Conservation (phyloP, 225 moss, liverwort and hornwort species). For the Lunularia cruciata region DNA sequence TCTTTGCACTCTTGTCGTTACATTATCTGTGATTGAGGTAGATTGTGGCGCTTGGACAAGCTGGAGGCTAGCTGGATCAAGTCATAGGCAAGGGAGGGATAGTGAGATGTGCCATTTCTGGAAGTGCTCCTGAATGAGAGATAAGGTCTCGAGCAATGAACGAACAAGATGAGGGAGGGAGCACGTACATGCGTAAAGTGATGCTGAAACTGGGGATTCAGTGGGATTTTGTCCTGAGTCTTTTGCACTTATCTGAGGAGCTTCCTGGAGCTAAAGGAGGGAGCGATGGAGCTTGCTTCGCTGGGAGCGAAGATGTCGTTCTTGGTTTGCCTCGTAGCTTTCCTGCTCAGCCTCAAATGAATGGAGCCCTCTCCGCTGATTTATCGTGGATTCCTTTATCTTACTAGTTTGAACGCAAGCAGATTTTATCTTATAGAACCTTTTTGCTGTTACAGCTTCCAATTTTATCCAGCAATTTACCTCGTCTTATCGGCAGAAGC, state of each 20-base stretch:
- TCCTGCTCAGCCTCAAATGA: constrained; percentile 42
- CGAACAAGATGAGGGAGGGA: constrained; percentile 4
- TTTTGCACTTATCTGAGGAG: constrained; percentile 87
- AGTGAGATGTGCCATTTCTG: not conserved
- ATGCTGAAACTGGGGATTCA: constrained; percentile 27
- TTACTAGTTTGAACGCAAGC: not conserved
- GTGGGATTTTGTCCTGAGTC: constrained; percentile 87
- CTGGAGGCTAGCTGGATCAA: constrained; percentile 16
- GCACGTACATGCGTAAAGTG: constrained; percentile 25
- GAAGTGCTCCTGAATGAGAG: constrained; percentile 17
- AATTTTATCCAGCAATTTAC: constrained; percentile 10
- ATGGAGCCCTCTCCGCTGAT: constrained; percentile 32
- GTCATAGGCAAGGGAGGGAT: constrained; percentile 15
- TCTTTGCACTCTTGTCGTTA: constrained; percentile 20
- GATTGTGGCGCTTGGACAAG: constrained; percentile 13
- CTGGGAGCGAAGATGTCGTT: constrained; percentile 70
- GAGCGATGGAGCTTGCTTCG: constrained; percentile 95
- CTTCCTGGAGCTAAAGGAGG: constrained; percentile 90
- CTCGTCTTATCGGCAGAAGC: constrained; percentile 18
- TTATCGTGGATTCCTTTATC: not conserved
- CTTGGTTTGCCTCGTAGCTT: constrained; percentile 99
- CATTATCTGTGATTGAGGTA: constrained; percentile 13
- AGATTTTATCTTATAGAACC: not conserved
- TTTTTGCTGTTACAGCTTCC: constrained; percentile 8
- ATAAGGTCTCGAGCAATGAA: constrained; percentile 6